These are phyloP conservation scores for Hypoxylon perforatum DNA, from an alignment of 495 filamentous ascomycete species.

Conservation along the genomic window DNA sequence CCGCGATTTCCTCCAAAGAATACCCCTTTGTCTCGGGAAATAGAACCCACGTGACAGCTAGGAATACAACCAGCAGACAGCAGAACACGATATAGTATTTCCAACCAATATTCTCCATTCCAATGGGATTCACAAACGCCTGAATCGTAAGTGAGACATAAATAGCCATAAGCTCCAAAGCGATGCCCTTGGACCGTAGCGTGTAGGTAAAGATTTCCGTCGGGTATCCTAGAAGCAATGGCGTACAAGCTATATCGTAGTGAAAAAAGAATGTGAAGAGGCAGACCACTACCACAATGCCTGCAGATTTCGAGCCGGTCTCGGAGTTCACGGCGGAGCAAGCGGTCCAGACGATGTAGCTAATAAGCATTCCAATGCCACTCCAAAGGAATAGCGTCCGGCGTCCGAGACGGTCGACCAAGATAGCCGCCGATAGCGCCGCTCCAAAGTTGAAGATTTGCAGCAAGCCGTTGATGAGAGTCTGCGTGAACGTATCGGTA, in stretches of 20 bases:
- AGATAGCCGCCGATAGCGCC: conserved; percentile 51
- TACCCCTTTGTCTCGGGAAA: conserved; percentile 63
- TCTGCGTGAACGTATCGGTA: conserved; percentile 48
- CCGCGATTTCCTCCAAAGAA: conserved; percentile 62
- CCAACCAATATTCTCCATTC: conserved; percentile 53
- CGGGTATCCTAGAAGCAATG: conserved; percentile 47
- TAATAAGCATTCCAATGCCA: conserved; percentile 63
- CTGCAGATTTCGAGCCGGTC: conserved; percentile 38
- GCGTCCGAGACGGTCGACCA: conserved; percentile 59
- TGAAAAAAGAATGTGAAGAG: conserved; percentile 21
- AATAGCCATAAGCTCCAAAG: conserved; percentile 57
- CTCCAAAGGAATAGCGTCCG: conserved; percentile 61
- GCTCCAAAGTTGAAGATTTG: conserved; percentile 51
- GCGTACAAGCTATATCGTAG: conserved; percentile 51
- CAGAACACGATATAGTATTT: conserved; percentile 58
- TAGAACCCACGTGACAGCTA: conserved; percentile 55
- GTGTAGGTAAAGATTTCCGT: conserved; percentile 56
- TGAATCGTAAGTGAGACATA: conserved; percentile 60
- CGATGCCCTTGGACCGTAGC: conserved; percentile 59
- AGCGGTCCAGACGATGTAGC: conserved; percentile 61
- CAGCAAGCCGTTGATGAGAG: conserved; percentile 55
- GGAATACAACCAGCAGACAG: conserved; percentile 56
- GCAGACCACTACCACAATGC: conserved; percentile 36
- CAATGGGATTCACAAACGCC: conserved; percentile 63
- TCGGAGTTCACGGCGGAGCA: conserved; percentile 49